Conservation (phyloP, 2,329 filamentous ascomycete genomes). For the Ceratocystis lukuohia region DNA sequence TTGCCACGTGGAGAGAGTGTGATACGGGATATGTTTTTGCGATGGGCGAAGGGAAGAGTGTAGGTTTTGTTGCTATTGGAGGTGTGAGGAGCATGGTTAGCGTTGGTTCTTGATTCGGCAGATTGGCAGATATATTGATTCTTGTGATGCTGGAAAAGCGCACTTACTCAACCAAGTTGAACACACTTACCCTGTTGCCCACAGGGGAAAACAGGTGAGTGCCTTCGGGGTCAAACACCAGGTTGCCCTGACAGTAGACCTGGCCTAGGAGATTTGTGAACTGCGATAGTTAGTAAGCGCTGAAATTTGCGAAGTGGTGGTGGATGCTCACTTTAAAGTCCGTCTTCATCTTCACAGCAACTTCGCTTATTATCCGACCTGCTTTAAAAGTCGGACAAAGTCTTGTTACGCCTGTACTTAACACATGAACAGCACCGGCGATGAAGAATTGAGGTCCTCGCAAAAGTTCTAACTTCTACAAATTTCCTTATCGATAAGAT, state of each 20-base stretch:
- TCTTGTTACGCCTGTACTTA: neutral
- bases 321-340: conserved; percentile 69
- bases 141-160: neutral
- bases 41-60: conserved; percentile 79
- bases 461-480: conserved; percentile 10
- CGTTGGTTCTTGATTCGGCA: too few species aligned
- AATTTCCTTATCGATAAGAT: conserved; percentile 20
- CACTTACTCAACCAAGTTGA: conserved; percentile 83
- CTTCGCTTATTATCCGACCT: neutral
- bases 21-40: conserved; percentile 80
- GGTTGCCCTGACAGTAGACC: conserved; percentile 94
- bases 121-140: too few species aligned
- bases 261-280: conserved; percentile 98
- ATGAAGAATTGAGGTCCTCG: neutral
- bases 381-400: neutral
- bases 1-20: conserved; percentile 84
- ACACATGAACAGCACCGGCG: neutral
- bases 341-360: conserved; percentile 70
- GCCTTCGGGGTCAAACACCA: conserved; percentile 92
- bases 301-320: neutral
- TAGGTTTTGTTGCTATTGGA: conserved; percentile 63
- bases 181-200: conserved; percentile 88
- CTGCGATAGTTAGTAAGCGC: conserved; percentile 33
- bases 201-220: conserved; percentile 91
- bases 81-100: conserved; percentile 4